phyloP scores from a whole-genome alignment of 371 early-diverging fungal genomes.

The Ecytonucleospora hepatopenaei region DNA sequence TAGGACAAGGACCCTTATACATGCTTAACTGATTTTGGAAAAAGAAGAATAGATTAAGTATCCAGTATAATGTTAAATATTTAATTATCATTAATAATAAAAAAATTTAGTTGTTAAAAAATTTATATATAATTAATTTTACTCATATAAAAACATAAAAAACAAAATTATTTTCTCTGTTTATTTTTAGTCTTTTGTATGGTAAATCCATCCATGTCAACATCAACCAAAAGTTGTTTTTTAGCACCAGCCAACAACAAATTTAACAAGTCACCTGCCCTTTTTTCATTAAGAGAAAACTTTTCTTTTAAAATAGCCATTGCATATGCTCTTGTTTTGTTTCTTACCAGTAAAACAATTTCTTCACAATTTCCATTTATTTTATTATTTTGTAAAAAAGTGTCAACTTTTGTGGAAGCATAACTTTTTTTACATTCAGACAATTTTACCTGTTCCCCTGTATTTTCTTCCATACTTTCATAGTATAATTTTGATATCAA shows the following conservation, averaged over 20 bases:
- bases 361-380: conserved; percentile 7
- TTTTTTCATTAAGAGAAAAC: conserved; percentile 11
- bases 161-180: too few species aligned
- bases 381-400: conserved; percentile 20
- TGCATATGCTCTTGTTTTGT: conserved; percentile 18
- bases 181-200: conserved; percentile 10
- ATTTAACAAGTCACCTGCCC: conserved; percentile 30
- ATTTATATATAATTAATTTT: too few species aligned
- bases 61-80: too few species aligned
- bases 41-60: too few species aligned
- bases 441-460: neutral
- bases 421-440: neutral
- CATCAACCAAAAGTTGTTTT: conserved; percentile 30
- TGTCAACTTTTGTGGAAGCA: conserved; percentile 2
- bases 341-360: conserved; percentile 30
- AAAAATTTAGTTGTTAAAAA: too few species aligned
- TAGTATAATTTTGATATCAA: conserved; percentile 18
- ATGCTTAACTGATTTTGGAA: too few species aligned
- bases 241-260: conserved; percentile 38
- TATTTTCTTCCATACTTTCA: neutral
- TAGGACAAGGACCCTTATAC: too few species aligned
- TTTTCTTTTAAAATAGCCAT: conserved; percentile 15
- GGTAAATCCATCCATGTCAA: conserved; percentile 48
- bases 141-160: too few species aligned
- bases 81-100: too few species aligned